Base-by-base conservation (phyloP, 495 filamentous ascomycete genomes). In the Hypoxylon perforatum region DNA sequence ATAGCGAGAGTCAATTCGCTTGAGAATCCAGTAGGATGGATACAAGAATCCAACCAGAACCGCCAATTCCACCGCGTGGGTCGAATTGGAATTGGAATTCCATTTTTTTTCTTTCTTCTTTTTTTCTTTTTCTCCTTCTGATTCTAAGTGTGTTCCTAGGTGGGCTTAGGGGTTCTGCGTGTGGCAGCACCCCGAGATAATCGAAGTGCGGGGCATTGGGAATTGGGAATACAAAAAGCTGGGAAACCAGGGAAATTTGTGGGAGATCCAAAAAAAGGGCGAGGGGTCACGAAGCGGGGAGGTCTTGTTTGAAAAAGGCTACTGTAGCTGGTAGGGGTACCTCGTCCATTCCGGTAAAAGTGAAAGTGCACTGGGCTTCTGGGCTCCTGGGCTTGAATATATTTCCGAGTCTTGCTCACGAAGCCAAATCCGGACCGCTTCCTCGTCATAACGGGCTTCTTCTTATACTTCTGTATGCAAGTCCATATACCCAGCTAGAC, bases 201-300 rank as follows among this genome's bases (percentile, higher is more conserved):
- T 61, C 47, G 45, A 64, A 69, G 61, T 69, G 66, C 66, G 66
- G 66, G 66, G 66, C 61, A 65, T 50, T 65, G 38, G 61, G 39
- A 47, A 64, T 69, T 41, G 38, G 38, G 14, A 41, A 38, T 38
- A 38, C 54, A 33, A 59, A 63, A 67, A 68, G 60, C 53, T 57
- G 54, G 65, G 60, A 63, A 69, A 63, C 60, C 54, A 69, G 55
- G 65, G 59, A 69, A 48, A 55, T 69, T 30, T 63, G 65, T 69
- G 65, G 65, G 56, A 64, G 57, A 57, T 60, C 66, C 55, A 69
- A 48, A 61, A 60, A 59, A 33, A 57, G 44, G 61, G 66, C 66
- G 66, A 61, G 66, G 66, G 66, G 55, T 61, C 22, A 30, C 52
- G 56, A 64, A 51, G 61, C 61, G 61, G 65, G 49, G 39, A 39